These are phyloP conservation scores for Tetrahymena borealis DNA, from an alignment of 73 alveolate genomes.

Conservation along the genomic window DNA sequence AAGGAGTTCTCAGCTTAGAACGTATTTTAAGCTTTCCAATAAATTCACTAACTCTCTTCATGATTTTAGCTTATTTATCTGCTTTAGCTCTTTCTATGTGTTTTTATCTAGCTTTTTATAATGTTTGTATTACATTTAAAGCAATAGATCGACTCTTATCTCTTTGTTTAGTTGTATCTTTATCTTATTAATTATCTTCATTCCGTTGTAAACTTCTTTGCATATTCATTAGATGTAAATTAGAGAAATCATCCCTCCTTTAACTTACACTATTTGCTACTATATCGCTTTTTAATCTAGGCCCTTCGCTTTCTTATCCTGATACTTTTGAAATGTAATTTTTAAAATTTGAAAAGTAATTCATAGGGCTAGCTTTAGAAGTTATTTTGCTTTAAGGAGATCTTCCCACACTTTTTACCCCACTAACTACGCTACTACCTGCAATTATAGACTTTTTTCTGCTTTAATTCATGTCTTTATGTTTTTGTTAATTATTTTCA, in stretches of 20 bases:
- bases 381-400: no score
- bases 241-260: neutral
- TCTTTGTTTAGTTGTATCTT: neutral
- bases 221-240: neutral
- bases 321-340: neutral
- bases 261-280: neutral
- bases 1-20: neutral
- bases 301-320: neutral
- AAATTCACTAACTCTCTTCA: neutral
- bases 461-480: neutral
- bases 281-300: neutral
- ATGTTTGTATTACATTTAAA: neutral
- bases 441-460: neutral
- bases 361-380: neutral
- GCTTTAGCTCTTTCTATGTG: neutral
- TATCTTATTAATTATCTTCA: neutral
- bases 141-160: neutral
- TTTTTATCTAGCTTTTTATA: neutral
- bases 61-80: neutral
- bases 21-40: neutral
- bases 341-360: neutral
- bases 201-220: neutral
- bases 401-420: neutral
- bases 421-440: neutral
- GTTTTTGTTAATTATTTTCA: neutral